Evolutionary conservation across 331 rosid species (phyloP).

Genomic region (Acacia pycnantha): DNA sequence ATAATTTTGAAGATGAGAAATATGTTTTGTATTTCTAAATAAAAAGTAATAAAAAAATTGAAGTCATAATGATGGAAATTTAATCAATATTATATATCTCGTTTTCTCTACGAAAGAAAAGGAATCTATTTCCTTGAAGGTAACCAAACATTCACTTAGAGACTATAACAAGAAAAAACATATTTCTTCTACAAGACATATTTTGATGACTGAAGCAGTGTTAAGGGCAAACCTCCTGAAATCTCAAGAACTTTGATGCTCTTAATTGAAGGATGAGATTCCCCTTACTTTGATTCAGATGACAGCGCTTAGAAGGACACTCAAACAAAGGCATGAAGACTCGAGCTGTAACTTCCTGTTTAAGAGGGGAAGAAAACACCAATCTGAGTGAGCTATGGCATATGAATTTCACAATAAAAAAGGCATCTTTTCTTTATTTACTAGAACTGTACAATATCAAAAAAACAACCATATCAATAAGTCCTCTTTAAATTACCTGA

Average conservation of each 20-base stretch:
- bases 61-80: neutral
- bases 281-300: slow-evolving; percentile 64
- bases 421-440: neutral
- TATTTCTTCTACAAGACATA: neutral
- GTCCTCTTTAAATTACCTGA: slow-evolving; percentile 60
- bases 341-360: slow-evolving; percentile 97
- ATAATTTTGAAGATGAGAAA: neutral
- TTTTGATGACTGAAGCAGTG: slow-evolving; percentile 16
- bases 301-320: slow-evolving; percentile 92
- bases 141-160: neutral
- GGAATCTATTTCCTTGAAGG: neutral
- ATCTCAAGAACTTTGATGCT: slow-evolving; percentile 94
- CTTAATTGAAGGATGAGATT: slow-evolving; percentile 90
- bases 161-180: neutral
- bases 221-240: slow-evolving; percentile 74
- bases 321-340: slow-evolving; percentile 89
- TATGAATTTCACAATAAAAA: neutral
- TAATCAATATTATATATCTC: neutral
- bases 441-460: neutral
- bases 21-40: neutral
- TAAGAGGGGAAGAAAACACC: slow-evolving; percentile 27
- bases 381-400: slow-evolving; percentile 11
- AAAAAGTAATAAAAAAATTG: neutral
- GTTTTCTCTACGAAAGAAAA: neutral
- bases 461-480: slow-evolving; percentile 6